Evolutionary conservation across 805 yeast species (phyloP).

Genomic region (Candida silvicultrix): DNA sequence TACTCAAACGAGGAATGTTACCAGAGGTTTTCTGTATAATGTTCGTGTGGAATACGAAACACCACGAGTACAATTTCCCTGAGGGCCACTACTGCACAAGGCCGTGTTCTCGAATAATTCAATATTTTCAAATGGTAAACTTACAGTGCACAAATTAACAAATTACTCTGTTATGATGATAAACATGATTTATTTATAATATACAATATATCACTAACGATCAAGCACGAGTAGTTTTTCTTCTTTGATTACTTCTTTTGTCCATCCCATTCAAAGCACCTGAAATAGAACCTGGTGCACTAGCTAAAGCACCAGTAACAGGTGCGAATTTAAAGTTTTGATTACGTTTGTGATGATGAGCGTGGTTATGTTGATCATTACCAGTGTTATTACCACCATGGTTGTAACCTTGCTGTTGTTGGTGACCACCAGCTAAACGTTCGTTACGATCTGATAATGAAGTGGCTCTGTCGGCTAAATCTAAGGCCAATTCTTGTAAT

Average conservation of each 20-base stretch:
- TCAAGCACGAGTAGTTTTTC: slow-evolving; percentile 18
- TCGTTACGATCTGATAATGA: slow-evolving; percentile 81
- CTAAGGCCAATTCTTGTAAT: slow-evolving; percentile 82
- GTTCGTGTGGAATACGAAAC: too few relatives aligned
- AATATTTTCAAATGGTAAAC: too few relatives aligned
- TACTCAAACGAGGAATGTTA: too few relatives aligned
- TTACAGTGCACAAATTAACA: too few relatives aligned
- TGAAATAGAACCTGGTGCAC: slow-evolving; percentile 27
- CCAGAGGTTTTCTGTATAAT: too few relatives aligned
- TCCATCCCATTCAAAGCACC: slow-evolving; percentile 33
- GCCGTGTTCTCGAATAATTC: too few relatives aligned
- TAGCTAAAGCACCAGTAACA: slow-evolving; percentile 27
- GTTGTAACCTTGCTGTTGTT: slow-evolving; percentile 24
- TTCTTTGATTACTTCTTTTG: slow-evolving; percentile 18
- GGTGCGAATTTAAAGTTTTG: slow-evolving; percentile 24
- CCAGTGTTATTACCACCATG: slow-evolving; percentile 13
- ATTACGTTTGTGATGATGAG: slow-evolving; percentile 23
- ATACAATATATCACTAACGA: neutral
- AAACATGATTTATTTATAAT: neutral
- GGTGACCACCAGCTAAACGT: slow-evolving; percentile 74
- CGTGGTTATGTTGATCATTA: slow-evolving; percentile 13
- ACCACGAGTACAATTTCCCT: too few relatives aligned
- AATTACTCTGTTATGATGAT: too few relatives aligned
- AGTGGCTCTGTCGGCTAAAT: slow-evolving; percentile 74
- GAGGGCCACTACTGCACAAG: too few relatives aligned